Evolutionary conservation across 768 basidiomycete genomes (phyloP).

Genomic region (Russula sp.): DNA sequence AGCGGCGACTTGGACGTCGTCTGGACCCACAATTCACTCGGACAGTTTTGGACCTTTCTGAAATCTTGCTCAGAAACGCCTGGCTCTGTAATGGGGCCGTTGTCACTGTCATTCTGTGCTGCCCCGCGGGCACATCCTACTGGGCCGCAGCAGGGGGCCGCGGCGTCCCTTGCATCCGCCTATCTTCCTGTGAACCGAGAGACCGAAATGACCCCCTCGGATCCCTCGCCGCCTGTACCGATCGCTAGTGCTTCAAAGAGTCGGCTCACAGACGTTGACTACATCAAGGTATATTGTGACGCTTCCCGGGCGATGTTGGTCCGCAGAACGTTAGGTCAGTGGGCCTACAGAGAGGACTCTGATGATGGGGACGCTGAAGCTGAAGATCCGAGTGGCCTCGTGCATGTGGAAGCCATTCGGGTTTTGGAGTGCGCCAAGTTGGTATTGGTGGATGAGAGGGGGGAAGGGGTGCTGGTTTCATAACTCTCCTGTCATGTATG

Average conservation of each 20-base stretch:
- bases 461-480: slow-evolving; percentile 14
- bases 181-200: neutral
- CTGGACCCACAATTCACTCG: slow-evolving; percentile 12
- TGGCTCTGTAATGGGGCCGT: slow-evolving; percentile 1
- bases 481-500: neutral
- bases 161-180: neutral
- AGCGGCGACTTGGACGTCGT: neutral
- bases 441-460: slow-evolving; percentile 7
- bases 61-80: slow-evolving; percentile 1
- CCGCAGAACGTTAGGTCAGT: slow-evolving; percentile 2
- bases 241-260: neutral
- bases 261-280: slow-evolving; percentile 8
- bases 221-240: neutral
- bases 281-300: slow-evolving; percentile 17
- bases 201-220: neutral
- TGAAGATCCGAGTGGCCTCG: neutral
- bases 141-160: neutral
- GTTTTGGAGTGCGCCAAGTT: slow-evolving; percentile 10
- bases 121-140: neutral
- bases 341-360: neutral
- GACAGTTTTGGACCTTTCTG: slow-evolving; percentile 15
- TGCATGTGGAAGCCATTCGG: neutral
- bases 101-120: slow-evolving; percentile 13
- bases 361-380: neutral
- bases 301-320: slow-evolving; percentile 11